Percentiles rank a stretch among this genome's conserved stretches.
Evolutionary conservation across 2,329 filamentous ascomycete species (phyloP).

Genomic region (Lachnellula cervina): DNA sequence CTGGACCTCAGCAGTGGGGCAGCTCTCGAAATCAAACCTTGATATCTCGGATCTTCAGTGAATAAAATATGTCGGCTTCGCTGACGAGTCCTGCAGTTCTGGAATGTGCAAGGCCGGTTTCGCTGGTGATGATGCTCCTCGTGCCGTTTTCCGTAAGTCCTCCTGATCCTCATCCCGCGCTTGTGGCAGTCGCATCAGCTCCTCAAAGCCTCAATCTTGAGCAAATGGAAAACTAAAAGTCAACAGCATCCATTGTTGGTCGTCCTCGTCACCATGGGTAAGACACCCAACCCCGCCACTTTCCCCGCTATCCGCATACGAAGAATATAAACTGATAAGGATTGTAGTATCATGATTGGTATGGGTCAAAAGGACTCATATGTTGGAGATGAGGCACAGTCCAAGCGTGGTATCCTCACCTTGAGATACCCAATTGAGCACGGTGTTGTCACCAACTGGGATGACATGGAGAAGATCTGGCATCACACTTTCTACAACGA

Average conservation of each 20-base stretch:
- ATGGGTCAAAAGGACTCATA: slow-evolving; percentile 99
- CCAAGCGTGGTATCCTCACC: slow-evolving; percentile 99
- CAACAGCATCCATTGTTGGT: slow-evolving; percentile 93
- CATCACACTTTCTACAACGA: slow-evolving; percentile 99
- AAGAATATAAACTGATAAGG: slow-evolving; percentile 28
- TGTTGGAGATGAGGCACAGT: slow-evolving; percentile 99
- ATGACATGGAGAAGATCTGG: slow-evolving; percentile 99
- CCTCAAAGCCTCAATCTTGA: not conserved
- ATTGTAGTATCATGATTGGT: slow-evolving; percentile 96
- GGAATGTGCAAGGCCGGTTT: slow-evolving; percentile 99
- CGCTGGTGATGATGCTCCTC: slow-evolving; percentile 99
- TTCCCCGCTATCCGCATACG: slow-evolving; percentile 13
- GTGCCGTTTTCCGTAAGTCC: slow-evolving; percentile 99
- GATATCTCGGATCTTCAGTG: slow-evolving; percentile 5
- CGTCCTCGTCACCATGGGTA: slow-evolving; percentile 99
- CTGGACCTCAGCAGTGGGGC: slow-evolving; percentile 23
- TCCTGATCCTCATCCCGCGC: slow-evolving; percentile 27
- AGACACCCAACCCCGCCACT: slow-evolving; percentile 39
- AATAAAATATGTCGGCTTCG: slow-evolving; percentile 6
- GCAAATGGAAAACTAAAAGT: slow-evolving; percentile 14
- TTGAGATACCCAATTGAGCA: slow-evolving; percentile 99
- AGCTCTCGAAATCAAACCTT: slow-evolving; percentile 1
- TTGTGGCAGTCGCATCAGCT: not conserved
- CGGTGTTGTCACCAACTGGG: slow-evolving; percentile 99
- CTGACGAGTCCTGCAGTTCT: slow-evolving; percentile 60